Evolutionary conservation across 2,329 filamentous ascomycete species (phyloP).

Genomic region (Botrytis aclada): DNA sequence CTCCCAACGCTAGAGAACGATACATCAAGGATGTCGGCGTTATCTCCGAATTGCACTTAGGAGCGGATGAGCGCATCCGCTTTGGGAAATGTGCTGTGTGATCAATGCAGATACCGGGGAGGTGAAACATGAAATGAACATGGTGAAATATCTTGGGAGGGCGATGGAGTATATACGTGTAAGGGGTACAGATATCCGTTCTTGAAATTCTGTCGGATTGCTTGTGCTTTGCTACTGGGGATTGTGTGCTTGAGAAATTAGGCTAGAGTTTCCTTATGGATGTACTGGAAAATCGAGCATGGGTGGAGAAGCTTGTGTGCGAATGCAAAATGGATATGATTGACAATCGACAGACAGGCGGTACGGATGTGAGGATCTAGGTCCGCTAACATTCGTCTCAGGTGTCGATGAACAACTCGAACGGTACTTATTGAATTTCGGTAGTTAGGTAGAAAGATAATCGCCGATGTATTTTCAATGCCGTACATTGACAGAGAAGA

Average conservation of each 20-base stretch:
- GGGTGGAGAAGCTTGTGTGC: not conserved
- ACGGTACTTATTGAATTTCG: not conserved
- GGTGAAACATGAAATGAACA: too few species aligned
- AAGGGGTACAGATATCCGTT: not conserved
- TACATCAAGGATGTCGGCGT: not conserved
- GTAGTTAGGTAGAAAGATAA: not conserved
- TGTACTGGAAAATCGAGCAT: not conserved
- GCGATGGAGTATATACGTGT: too few species aligned
- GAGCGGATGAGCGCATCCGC: not conserved
- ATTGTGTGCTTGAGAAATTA: not conserved
- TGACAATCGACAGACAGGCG: not conserved
- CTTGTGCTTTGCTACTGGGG: too few species aligned
- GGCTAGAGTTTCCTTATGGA: not conserved
- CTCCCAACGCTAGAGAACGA: not conserved
- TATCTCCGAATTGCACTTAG: not conserved
- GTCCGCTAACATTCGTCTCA: not conserved
- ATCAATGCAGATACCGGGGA: not conserved
- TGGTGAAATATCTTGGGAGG: too few species aligned
- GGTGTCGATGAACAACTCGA: not conserved
- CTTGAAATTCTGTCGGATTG: not conserved
- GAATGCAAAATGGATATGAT: not conserved
- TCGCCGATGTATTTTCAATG: not conserved
- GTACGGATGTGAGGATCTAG: not conserved
- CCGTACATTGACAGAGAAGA: not conserved
- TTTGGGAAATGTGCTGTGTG: not conserved